Percentiles rank a stretch among this genome's conserved stretches.
Conservation (phyloP, 73 alveolate species). For the Effrenium voratum region DNA sequence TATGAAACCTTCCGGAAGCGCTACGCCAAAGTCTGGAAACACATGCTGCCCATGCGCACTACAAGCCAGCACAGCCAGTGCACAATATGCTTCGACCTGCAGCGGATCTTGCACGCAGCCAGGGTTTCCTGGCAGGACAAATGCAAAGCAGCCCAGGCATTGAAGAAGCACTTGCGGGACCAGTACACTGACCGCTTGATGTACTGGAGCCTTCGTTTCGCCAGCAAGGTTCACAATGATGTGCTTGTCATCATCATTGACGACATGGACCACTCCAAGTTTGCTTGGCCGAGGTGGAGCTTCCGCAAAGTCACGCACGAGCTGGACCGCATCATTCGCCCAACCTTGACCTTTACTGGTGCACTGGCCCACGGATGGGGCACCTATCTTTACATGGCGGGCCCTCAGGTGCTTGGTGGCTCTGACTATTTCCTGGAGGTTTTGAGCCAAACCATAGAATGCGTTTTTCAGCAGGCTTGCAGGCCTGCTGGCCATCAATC, state of each 20-base stretch:
- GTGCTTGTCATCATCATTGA: background rate
- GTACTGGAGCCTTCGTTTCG: background rate
- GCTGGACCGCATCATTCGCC: background rate
- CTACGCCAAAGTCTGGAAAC: background rate
- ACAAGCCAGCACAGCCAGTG: constrained; percentile 5
- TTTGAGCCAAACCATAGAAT: background rate
- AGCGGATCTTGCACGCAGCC: background rate
- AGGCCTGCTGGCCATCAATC: background rate
- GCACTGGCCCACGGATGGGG: constrained; percentile 11
- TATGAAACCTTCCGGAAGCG: background rate
- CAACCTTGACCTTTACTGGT: background rate
- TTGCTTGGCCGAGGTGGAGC: background rate
- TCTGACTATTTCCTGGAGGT: constrained; percentile 20
- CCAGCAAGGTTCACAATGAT: background rate
- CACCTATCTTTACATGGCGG: background rate
- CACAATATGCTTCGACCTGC: constrained; percentile 1
- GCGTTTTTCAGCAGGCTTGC: background rate
- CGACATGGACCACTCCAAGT: background rate
- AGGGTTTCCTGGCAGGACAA: background rate
- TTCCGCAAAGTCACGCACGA: background rate
- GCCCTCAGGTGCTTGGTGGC: background rate
- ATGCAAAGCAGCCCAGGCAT: background rate
- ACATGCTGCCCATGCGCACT: background rate
- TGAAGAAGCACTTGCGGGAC: background rate
- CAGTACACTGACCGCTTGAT: background rate